Evolutionary conservation across 2,329 filamentous ascomycete genomes (phyloP).

Genomic region (Byssothecium circinans): DNA sequence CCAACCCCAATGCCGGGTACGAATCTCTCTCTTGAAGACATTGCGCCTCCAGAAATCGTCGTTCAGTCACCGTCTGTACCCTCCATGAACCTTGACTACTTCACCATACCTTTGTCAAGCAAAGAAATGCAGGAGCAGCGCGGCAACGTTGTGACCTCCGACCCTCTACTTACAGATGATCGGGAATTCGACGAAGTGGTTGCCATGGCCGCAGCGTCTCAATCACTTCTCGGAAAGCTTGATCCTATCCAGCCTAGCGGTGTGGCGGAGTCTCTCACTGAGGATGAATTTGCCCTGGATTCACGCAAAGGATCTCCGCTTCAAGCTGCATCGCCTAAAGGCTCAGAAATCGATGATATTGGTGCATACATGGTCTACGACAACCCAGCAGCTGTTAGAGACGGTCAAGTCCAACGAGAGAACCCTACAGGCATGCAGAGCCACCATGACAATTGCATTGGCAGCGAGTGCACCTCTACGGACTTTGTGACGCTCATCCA

Average conservation of each 20-base stretch:
- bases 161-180: neutral
- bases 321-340: too few species aligned
- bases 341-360: neutral
- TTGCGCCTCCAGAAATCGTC: conserved; percentile 11
- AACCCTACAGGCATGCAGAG: too few species aligned
- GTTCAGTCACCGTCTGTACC: conserved; percentile 7
- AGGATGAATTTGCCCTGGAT: too few species aligned
- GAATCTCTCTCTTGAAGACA: conserved; percentile 20
- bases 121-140: neutral
- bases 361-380: conserved; percentile 15
- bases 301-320: too few species aligned
- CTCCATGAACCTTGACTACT: conserved; percentile 11
- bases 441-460: too few species aligned
- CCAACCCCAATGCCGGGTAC: conserved; percentile 30
- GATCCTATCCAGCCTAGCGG: too few species aligned
- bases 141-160: neutral
- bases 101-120: conserved; percentile 6
- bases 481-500: too few species aligned
- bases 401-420: conserved; percentile 1
- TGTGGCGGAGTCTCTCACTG: too few species aligned
- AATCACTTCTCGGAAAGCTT: neutral
- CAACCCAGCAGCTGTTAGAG: neutral
- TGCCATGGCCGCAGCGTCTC: neutral
- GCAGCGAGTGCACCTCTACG: conserved; percentile 18
- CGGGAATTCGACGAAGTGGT: neutral